Percentiles rank a stretch among this genome's conserved stretches.
Conservation (phyloP, 208 protist genomes). For the Leishmania lainsoni region DNA sequence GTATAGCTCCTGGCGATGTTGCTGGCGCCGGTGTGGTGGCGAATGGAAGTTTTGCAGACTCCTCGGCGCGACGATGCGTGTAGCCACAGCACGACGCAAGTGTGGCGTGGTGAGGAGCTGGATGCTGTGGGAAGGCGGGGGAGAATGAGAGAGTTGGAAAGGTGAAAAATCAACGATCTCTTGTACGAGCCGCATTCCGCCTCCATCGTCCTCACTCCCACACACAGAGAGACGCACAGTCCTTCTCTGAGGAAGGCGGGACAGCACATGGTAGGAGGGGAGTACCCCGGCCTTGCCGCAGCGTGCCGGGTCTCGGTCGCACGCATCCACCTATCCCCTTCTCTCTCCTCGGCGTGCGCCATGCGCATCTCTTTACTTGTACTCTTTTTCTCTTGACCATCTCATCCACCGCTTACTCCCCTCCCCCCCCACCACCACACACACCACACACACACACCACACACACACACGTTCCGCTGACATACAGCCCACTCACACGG, state of each 20-base stretch:
- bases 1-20: no score
- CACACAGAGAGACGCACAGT: neutral
- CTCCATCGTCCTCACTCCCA: neutral
- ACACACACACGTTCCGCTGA: neutral
- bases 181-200: neutral
- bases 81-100: neutral
- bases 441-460: no score
- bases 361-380: no score
- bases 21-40: neutral
- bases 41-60: neutral
- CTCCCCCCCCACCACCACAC: neutral
- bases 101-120: neutral
- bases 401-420: neutral
- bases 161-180: neutral
- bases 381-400: neutral
- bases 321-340: neutral
- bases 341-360: no score
- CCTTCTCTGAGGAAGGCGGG: neutral
- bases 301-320: neutral
- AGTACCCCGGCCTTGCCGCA: neutral
- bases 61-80: neutral
- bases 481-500: neutral
- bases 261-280: neutral
- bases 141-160: neutral
- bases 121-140: neutral